Percentiles rank a stretch among this genome's conserved stretches.
Conservation (phyloP, 768 basidiomycete genomes). For the Boletus sp. region DNA sequence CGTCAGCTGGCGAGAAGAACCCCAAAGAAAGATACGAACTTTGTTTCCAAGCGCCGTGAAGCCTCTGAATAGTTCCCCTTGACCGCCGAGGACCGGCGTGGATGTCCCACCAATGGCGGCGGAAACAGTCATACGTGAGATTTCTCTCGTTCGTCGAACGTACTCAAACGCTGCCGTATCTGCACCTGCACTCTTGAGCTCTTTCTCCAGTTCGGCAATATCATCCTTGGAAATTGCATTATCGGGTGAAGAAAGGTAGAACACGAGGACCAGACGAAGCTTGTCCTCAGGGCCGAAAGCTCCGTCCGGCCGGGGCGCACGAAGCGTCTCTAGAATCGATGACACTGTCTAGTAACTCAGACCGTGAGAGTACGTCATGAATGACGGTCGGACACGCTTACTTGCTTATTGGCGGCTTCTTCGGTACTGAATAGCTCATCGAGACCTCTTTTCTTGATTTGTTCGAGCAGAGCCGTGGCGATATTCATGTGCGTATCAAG, state of each 20-base stretch:
- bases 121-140: constrained; percentile 86
- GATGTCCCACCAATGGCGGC: constrained; percentile 55
- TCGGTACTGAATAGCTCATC: constrained; percentile 98
- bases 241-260: constrained; percentile 86
- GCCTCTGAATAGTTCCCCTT: constrained; percentile 89
- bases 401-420: constrained; percentile 87
- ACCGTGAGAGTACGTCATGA: background rate
- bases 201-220: constrained; percentile 80
- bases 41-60: constrained; percentile 90
- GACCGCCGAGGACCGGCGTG: constrained; percentile 67
- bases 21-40: constrained; percentile 43
- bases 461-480: constrained; percentile 89
- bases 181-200: constrained; percentile 78
- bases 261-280: constrained; percentile 91
- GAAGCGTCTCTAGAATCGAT: constrained; percentile 84
- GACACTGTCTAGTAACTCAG: constrained; percentile 56
- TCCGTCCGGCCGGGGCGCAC: constrained; percentile 63
- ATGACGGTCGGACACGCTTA: constrained; percentile 25
- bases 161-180: constrained; percentile 87
- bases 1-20: background rate
- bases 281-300: constrained; percentile 78
- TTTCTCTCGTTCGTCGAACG: constrained; percentile 87
- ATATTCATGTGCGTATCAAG: constrained; percentile 99
- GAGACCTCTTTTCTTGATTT: constrained; percentile 91
- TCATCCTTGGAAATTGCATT: constrained; percentile 85